Evolutionary conservation across 2,329 filamentous ascomycete genomes (phyloP).

Genomic region (Sporothrix variecibatus): DNA sequence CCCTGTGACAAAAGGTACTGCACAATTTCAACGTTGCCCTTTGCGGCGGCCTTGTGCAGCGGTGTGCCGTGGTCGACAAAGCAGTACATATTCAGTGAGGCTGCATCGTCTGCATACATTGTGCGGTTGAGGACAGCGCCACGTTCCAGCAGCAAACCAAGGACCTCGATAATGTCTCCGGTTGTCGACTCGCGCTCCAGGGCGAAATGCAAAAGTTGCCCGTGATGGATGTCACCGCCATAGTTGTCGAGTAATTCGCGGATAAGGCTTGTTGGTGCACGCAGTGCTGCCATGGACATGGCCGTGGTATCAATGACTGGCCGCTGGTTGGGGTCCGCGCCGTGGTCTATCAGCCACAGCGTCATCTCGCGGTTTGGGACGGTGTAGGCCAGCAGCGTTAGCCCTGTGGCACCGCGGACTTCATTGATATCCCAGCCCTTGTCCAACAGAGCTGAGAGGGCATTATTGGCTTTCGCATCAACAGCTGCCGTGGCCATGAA

Average conservation of each 20-base stretch:
- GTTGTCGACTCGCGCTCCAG: neutral
- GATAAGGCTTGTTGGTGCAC: neutral
- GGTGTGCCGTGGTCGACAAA: neutral
- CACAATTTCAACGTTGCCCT: neutral
- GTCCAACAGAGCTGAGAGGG: neutral
- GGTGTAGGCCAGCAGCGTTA: neutral
- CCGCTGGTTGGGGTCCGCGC: neutral
- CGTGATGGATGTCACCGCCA: conserved; percentile 3
- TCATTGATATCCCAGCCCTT: conserved; percentile 4
- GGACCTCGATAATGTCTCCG: neutral
- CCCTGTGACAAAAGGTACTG: neutral
- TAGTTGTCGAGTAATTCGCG: neutral
- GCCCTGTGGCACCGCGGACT: neutral
- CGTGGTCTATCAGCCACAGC: neutral
- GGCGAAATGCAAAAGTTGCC: neutral
- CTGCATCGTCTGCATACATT: neutral
- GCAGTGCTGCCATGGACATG: neutral
- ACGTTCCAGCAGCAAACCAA: neutral
- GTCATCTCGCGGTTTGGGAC: neutral
- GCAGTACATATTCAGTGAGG: neutral
- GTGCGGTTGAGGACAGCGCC: conserved; percentile 10
- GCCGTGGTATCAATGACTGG: neutral
- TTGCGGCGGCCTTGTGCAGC: neutral
- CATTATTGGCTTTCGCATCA: neutral
- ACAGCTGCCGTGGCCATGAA: neutral